Conservation (phyloP, 2,329 filamentous ascomycete species). For the Fusarium mundagurra region DNA sequence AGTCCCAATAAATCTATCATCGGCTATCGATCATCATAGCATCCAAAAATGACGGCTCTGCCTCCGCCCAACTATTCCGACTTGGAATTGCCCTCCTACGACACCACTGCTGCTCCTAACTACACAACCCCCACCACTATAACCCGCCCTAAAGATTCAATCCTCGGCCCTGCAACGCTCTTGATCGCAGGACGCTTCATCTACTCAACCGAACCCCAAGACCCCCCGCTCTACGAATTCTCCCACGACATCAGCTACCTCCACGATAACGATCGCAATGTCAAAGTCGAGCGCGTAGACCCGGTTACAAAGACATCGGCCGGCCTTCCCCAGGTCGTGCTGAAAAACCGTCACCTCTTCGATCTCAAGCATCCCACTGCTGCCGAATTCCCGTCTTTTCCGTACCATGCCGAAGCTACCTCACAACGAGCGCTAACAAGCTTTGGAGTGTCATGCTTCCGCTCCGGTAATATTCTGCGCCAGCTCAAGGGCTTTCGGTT, state of each 20-base stretch:
- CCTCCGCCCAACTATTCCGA: slow-evolving; percentile 18
- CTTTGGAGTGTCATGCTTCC: slow-evolving; percentile 45
- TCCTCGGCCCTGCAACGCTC: slow-evolving; percentile 47
- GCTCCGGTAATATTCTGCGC: slow-evolving; percentile 33
- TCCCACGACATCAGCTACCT: slow-evolving; percentile 49
- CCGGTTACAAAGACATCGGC: slow-evolving; percentile 36
- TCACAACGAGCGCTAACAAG: slow-evolving; percentile 44
- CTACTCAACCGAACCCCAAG: slow-evolving; percentile 43
- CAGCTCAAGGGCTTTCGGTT: slow-evolving; percentile 43
- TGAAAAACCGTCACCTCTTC: slow-evolving; percentile 48
- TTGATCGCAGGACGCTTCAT: slow-evolving; percentile 49
- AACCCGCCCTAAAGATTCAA: slow-evolving; percentile 6
- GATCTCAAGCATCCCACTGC: slow-evolving; percentile 47
- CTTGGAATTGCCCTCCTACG: slow-evolving; percentile 40
- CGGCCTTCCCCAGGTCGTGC: slow-evolving; percentile 40
- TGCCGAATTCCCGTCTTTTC: slow-evolving; percentile 44
- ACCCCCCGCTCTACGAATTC: slow-evolving; percentile 49
- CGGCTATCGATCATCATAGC: neutral
- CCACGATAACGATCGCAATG: slow-evolving; percentile 44
- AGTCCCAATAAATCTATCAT: neutral
- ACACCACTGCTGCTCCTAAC: slow-evolving; percentile 16
- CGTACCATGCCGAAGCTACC: slow-evolving; percentile 47
- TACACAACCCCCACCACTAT: slow-evolving; percentile 1
- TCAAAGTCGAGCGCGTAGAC: slow-evolving; percentile 48
- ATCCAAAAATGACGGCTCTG: slow-evolving; percentile 22